Base-by-base conservation (phyloP, 2,329 filamentous ascomycete genomes). In the Cladosporium sp. region DNA sequence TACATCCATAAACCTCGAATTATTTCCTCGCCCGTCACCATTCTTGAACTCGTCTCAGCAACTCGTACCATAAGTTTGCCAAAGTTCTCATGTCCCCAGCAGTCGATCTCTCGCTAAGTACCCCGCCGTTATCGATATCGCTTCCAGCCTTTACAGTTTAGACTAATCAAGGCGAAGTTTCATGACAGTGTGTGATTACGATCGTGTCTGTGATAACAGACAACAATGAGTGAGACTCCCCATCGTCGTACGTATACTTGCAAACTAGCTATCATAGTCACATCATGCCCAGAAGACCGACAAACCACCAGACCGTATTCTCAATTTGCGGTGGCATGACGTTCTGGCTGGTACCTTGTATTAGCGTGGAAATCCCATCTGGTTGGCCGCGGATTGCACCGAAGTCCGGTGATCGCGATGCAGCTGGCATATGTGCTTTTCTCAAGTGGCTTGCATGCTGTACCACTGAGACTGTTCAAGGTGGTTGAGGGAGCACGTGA, bases 381-480 rank as follows among this genome's bases (percentile, higher is more conserved):
- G 52, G 57, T 34, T 55, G 52, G 57, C 55, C 55, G 55, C 34
- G 55, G 34, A 59, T 59, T 44, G 57, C 36, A 59, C 57, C 57
- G 57, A 59, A 28, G 21, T 47, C 57, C 57, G 57, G 34, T 47
- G 34, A 59, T 59, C 57, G 57, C 32, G 38, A 58, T 58, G 52
- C 52, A 32, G 52, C 52, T n/a, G 52, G 18, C 24, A 12, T 55
- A 3, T 55, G 28, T 32, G 49, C 24, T 18, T 11, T 7, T 15
- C 24, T 30, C 24, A 7, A 6, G 49, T 26, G 49, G 49, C 21
- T 15, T 52, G 14, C 24, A 52, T 26, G 49, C 15, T 52, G 14
- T 34, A 7, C 24, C 24, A 24, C 34, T 24, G 30, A 30, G 28
- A 30, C 28, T 30, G 28, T 6, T 30, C 28, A 30, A 30, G 6